Conservation (phyloP, 148 eudicot genomes). For the Linanthus parryae region DNA sequence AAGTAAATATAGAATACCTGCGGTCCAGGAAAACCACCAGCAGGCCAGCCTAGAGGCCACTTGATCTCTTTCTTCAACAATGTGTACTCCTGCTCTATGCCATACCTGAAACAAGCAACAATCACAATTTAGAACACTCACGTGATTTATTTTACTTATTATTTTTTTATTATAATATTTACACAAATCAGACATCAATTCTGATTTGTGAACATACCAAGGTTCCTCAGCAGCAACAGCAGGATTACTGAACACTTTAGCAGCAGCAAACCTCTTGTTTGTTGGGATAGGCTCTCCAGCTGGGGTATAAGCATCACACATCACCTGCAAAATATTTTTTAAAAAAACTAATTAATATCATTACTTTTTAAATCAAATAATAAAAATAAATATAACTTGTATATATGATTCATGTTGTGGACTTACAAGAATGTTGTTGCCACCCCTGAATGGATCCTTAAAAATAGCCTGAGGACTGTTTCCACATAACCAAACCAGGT, state of each 20-base stretch:
- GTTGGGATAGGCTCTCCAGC: constrained; percentile 47
- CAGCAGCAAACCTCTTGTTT: constrained; percentile 44
- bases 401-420: neutral
- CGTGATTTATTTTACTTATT: too few species aligned
- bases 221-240: constrained; percentile 40
- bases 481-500: constrained; percentile 2
- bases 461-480: constrained; percentile 48
- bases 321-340: constrained; percentile 19
- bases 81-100: constrained; percentile 53
- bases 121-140: too few species aligned
- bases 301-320: constrained; percentile 56
- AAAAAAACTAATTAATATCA: neutral
- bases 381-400: too few species aligned
- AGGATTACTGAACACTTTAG: constrained; percentile 42
- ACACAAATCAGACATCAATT: neutral
- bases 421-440: constrained; percentile 47
- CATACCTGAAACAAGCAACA: constrained; percentile 15
- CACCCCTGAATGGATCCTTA: constrained; percentile 54
- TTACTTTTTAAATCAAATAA: neutral
- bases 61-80: constrained; percentile 40
- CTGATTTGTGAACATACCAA: constrained; percentile 25
- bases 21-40: constrained; percentile 54
- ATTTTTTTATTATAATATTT: too few species aligned
- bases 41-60: constrained; percentile 60
- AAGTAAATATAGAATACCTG: constrained; percentile 21